Base-by-base conservation (phyloP, 306 rosid species). In the Fragaria nilgerrensis region DNA sequence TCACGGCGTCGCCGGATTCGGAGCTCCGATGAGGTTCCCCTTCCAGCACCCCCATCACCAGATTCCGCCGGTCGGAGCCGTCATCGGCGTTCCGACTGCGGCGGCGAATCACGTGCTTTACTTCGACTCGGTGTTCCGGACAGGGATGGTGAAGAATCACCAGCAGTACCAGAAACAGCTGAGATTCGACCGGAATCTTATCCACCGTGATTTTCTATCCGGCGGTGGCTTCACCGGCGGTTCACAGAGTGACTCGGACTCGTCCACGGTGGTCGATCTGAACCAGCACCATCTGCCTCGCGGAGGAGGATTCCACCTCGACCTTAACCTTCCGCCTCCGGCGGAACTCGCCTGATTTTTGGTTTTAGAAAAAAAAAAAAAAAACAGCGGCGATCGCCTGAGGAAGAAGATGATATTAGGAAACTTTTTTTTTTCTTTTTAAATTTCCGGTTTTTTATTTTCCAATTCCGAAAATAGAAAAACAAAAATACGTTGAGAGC, bases 11-110 rank as follows among this genome's bases (percentile, higher is more conserved):
- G 67, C 45, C 10, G 87, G 85, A 0, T 79, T 73, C 29, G 59
- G 59, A 36, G n/a, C 86, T 74, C n/a, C 69, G 69, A 82, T 83
- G 10, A 81, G 84, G 10, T 90, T 90, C 50, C 97, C 96, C 2
- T 92, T 90, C 75, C 90, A 83, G 61, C 84, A 82, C 66, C 36
- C 36, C 90, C 84, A 82, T 63, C 90, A 81, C 45, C 82, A 79
- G 53, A 66, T 77, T 2, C 78, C 87, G 3, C 44, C 76, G 9
- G 48, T 58, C 49, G 81, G 75, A 2, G 52, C 83, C 0, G 61
- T 85, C 0, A 80, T 84, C 53, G 45, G 78, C 11, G 4, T 80
- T 56, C 85, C 90, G 75, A 8, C 69, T 3, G 75, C 85, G 75
- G 52, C 59, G 7, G 78, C 74, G 4, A 85, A 85, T 56, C 89